phyloP scores from a whole-genome alignment of 352 stramenopile genomes.

The Peronospora belbahrii region DNA sequence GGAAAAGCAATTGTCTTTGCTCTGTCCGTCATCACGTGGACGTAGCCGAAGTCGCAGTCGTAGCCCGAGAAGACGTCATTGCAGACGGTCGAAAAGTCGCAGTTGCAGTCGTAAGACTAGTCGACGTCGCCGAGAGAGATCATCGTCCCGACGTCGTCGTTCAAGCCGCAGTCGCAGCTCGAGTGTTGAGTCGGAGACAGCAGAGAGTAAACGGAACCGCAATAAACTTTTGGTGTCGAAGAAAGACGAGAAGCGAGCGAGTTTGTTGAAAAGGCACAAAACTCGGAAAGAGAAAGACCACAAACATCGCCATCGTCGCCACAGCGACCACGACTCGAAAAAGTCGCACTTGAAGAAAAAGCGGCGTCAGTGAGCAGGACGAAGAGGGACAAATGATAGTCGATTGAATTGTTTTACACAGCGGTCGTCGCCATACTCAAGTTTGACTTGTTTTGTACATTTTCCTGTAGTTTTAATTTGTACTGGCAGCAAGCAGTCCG shows the following conservation, averaged over 20 bases:
- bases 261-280: slow-evolving; percentile 32
- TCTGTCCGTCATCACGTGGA: slow-evolving; percentile 17
- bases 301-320: slow-evolving; percentile 27
- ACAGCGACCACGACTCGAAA: slow-evolving; percentile 21
- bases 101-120: slow-evolving; percentile 15
- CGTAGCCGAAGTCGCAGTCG: slow-evolving; percentile 30
- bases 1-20: slow-evolving; percentile 5
- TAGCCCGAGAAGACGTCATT: slow-evolving; percentile 15
- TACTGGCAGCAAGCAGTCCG: no score
- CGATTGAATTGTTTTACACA: slow-evolving; percentile 1
- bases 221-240: slow-evolving; percentile 20
- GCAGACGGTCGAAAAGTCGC: slow-evolving; percentile 12
- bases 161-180: slow-evolving; percentile 15
- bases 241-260: slow-evolving; percentile 28
- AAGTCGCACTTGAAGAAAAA: slow-evolving; percentile 25
- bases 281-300: slow-evolving; percentile 42
- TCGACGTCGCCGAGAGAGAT: slow-evolving; percentile 12
- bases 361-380: slow-evolving; percentile 11
- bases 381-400: not conserved
- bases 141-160: slow-evolving; percentile 17
- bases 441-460: slow-evolving; percentile 8
- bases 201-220: slow-evolving; percentile 6
- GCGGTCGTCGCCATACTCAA: not conserved
- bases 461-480: not conserved
- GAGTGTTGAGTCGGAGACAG: slow-evolving; percentile 11